phyloP scores from a whole-genome alignment of 192 early-diverging fungal species.

The Coemansia sp. region DNA sequence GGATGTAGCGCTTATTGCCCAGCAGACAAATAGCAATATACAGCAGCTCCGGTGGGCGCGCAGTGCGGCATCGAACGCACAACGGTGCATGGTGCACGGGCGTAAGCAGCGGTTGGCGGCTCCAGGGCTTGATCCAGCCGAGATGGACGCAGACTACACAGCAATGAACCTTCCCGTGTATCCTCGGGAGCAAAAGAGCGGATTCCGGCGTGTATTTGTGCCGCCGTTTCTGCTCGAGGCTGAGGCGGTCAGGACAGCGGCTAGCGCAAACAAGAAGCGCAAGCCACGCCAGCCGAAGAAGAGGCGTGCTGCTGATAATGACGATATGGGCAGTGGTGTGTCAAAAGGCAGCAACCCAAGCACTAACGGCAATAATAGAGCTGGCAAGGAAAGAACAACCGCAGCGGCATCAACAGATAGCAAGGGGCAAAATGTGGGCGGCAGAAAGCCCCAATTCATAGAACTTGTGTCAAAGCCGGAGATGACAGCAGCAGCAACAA shows the following conservation, averaged over 20 bases:
- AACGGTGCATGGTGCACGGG: slow-evolving; percentile 37
- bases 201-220: slow-evolving; percentile 40
- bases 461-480: neutral
- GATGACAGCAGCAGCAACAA: neutral
- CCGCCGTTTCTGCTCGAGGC: slow-evolving; percentile 26
- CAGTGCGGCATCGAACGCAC: slow-evolving; percentile 23
- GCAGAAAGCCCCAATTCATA: neutral
- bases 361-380: neutral
- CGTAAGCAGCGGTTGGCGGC: slow-evolving; percentile 39
- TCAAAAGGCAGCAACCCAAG: neutral
- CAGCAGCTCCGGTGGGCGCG: slow-evolving; percentile 35
- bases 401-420: neutral
- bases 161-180: slow-evolving; percentile 46
- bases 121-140: slow-evolving; percentile 34
- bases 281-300: slow-evolving; percentile 45
- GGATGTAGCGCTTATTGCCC: slow-evolving; percentile 24
- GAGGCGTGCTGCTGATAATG: slow-evolving; percentile 12
- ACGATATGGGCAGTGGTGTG: neutral
- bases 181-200: slow-evolving; percentile 29
- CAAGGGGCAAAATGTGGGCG: neutral
- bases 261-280: slow-evolving; percentile 33
- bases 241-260: neutral
- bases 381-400: neutral
- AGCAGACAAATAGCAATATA: slow-evolving; percentile 16
- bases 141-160: slow-evolving; percentile 50